Evolutionary conservation across 768 basidiomycete genomes (phyloP).

Genomic region (Lentinula guzmanii): DNA sequence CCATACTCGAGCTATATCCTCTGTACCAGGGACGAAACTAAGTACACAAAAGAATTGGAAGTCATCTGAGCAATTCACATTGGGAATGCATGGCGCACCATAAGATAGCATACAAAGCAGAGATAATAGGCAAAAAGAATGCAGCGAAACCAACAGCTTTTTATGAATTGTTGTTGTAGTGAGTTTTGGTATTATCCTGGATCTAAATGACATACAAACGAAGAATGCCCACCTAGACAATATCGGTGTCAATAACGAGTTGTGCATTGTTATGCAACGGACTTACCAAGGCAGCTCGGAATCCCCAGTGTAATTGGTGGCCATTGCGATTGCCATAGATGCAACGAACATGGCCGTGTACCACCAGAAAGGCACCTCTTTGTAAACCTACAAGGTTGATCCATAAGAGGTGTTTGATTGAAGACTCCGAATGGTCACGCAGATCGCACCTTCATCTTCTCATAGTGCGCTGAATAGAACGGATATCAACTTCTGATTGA

Average conservation of each 20-base stretch:
- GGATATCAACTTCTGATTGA: not conserved
- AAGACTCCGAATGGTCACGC: not conserved
- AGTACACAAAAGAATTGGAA: not conserved
- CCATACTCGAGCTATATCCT: conserved; percentile 10
- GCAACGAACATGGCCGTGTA: conserved; percentile 16
- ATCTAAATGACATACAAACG: not conserved
- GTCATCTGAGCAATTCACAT: not conserved
- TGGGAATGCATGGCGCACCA: conserved; percentile 1
- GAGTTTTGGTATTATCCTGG: not conserved
- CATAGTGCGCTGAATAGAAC: conserved; percentile 10
- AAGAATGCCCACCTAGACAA: conserved; percentile 12
- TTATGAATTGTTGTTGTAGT: not conserved
- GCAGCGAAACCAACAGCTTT: conserved; percentile 12
- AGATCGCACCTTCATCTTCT: conserved; percentile 31
- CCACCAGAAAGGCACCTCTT: conserved; percentile 37
- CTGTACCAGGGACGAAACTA: conserved; percentile 11
- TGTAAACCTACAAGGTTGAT: not conserved
- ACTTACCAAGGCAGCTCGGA: conserved; percentile 8
- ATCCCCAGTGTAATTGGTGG: conserved; percentile 1
- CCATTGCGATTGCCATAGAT: conserved; percentile 4
- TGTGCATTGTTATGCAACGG: too few species aligned
- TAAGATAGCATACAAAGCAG: conserved; percentile 9
- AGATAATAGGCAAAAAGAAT: conserved; percentile 9
- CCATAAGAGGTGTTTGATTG: not conserved
- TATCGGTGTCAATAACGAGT: too few species aligned